These are phyloP conservation scores for Galeopsis tetrahit DNA, from an alignment of 257 asterid species.

Conservation along the genomic window DNA sequence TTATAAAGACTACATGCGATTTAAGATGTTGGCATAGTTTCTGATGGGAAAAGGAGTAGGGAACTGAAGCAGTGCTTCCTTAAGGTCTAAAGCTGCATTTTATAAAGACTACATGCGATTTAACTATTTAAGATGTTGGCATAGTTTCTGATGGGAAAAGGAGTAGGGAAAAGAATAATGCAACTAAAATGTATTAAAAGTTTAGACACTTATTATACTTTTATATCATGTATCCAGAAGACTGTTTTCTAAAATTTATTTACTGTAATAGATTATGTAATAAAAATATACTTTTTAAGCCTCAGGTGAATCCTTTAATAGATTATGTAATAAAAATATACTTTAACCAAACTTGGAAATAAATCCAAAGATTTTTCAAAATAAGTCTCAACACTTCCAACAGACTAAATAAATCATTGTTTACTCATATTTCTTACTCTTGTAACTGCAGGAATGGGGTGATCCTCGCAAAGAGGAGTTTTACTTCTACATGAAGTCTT, in stretches of 20 bases:
- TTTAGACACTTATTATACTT: background rate
- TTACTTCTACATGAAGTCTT: conserved; percentile 89
- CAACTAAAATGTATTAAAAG: background rate
- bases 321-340: background rate
- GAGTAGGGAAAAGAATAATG: conserved; percentile 12
- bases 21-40: no score
- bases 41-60: no score
- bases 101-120: no score
- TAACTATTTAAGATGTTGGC: background rate
- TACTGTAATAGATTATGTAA: background rate
- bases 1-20: no score
- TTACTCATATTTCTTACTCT: conserved; percentile 34
- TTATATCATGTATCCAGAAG: background rate
- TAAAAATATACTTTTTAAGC: background rate
- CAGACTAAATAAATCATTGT: conserved; percentile 18
- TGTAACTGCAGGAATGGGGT: conserved; percentile 89
- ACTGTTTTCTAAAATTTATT: background rate
- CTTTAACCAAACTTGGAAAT: background rate
- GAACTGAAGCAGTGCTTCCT: no score
- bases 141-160: conserved; percentile 1
- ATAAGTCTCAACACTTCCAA: background rate
- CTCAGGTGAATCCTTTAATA: background rate
- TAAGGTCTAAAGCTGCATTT: no score
- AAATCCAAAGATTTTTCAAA: background rate
- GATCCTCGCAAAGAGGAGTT: conserved; percentile 95